Percentiles rank a stretch among this genome's conserved stretches.
phyloP scores from a whole-genome alignment of 257 asterid genomes.

The Paulownia fortunei region DNA sequence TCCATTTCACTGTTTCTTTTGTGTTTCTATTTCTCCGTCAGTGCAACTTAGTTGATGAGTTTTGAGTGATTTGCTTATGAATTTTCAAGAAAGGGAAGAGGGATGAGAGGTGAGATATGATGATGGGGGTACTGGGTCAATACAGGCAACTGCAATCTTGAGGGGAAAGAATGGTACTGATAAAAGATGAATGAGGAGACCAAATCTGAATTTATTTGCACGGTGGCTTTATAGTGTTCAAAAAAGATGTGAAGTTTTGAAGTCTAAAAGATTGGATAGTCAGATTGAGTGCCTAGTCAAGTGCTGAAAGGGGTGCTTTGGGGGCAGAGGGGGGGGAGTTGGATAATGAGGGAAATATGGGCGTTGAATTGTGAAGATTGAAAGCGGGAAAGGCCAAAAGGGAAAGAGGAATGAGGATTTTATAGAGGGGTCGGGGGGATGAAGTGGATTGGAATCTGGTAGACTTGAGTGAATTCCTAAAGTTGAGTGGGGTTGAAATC shows the following conservation, averaged over 20 bases:
- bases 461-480: background rate
- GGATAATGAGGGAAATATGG: background rate
- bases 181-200: conserved; percentile 13
- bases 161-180: background rate
- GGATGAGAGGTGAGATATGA: background rate
- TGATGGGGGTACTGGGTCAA: background rate
- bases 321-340: background rate
- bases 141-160: background rate
- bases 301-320: background rate
- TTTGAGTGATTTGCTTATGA: background rate
- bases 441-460: too few relatives aligned
- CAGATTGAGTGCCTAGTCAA: background rate
- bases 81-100: background rate
- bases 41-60: background rate
- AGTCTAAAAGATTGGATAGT: background rate
- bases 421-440: too few relatives aligned
- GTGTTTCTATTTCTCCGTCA: background rate
- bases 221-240: conserved; percentile 14
- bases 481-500: conserved; percentile 30
- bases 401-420: background rate
- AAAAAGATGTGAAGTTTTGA: conserved; percentile 4
- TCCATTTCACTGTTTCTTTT: conserved; percentile 33
- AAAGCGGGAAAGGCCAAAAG: background rate
- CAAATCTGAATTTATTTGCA: conserved; percentile 28
- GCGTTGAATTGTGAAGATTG: background rate